Evolutionary conservation across 306 rosid species (phyloP).

Genomic region (Cucurbita argyrosperma): DNA sequence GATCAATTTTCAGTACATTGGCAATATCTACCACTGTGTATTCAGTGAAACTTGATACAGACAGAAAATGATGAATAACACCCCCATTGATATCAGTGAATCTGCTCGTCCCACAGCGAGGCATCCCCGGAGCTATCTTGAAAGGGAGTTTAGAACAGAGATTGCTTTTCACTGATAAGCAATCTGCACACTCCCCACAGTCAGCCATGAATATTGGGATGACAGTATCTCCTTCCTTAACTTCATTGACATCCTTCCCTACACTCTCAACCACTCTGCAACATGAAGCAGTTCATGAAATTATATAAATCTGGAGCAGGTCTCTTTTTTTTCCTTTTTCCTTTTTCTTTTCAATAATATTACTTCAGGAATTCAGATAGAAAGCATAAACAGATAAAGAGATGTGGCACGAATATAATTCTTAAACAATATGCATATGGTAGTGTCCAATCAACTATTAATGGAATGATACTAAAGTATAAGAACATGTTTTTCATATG

Average conservation of each 20-base stretch:
- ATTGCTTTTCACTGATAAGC: conserved; percentile 59
- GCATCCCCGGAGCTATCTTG: conserved; percentile 44
- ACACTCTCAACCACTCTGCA: conserved; percentile 68
- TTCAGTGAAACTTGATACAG: conserved; percentile 56
- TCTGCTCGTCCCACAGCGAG: conserved; percentile 43
- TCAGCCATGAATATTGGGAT: conserved; percentile 52
- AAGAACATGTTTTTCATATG: too few relatives aligned
- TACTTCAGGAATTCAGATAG: neutral
- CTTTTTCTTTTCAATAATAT: too few relatives aligned
- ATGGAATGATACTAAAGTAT: too few relatives aligned
- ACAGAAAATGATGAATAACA: conserved; percentile 40
- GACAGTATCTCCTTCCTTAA: conserved; percentile 58
- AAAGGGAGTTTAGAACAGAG: conserved; percentile 52
- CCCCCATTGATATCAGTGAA: conserved; percentile 63
- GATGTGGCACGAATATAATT: neutral
- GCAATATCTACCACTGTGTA: conserved; percentile 61
- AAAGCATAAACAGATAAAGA: neutral
- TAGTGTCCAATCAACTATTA: too few relatives aligned
- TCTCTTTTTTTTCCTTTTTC: neutral
- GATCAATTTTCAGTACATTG: conserved; percentile 40
- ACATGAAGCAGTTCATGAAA: neutral
- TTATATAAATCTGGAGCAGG: neutral
- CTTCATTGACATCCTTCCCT: conserved; percentile 53
- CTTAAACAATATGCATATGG: neutral
- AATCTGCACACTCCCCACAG: conserved; percentile 55